Conservation (phyloP, 352 stramenopile genomes). For the Pythium brachiatum region DNA sequence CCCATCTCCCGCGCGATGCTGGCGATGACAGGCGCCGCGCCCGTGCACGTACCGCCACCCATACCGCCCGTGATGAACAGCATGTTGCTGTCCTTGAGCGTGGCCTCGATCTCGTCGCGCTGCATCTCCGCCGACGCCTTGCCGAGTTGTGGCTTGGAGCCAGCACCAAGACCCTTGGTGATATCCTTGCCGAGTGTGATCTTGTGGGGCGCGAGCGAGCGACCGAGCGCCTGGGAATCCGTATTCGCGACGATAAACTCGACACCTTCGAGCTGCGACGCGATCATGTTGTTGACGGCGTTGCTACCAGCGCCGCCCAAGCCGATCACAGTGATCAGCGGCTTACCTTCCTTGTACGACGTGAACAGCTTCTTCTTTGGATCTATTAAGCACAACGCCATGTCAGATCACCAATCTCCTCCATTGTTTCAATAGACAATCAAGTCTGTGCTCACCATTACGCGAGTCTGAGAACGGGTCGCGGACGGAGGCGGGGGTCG, state of each 20-base stretch:
- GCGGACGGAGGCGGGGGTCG: slow-evolving; percentile 9
- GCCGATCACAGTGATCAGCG: slow-evolving; percentile 84
- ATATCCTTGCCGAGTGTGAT: slow-evolving; percentile 84
- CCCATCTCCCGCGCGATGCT: slow-evolving; percentile 90
- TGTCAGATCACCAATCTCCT: neutral
- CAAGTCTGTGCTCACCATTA: slow-evolving; percentile 5
- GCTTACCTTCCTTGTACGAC: slow-evolving; percentile 80
- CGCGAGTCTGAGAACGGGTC: slow-evolving; percentile 13
- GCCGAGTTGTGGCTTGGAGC: slow-evolving; percentile 78
- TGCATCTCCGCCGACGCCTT: slow-evolving; percentile 87
- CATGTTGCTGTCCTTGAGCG: slow-evolving; percentile 93
- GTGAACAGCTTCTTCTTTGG: slow-evolving; percentile 44
- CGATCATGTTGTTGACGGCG: slow-evolving; percentile 90
- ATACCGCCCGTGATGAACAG: slow-evolving; percentile 97
- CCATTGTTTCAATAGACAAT: neutral
- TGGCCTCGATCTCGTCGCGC: slow-evolving; percentile 84
- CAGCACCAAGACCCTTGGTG: slow-evolving; percentile 78
- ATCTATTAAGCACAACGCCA: slow-evolving; percentile 9
- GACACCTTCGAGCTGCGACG: slow-evolving; percentile 87
- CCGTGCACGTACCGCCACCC: slow-evolving; percentile 90
- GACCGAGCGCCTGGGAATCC: slow-evolving; percentile 89
- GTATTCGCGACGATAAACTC: slow-evolving; percentile 97
- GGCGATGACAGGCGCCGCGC: slow-evolving; percentile 92
- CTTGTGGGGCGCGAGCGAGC: slow-evolving; percentile 75
- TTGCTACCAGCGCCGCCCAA: slow-evolving; percentile 83